Evolutionary conservation across 140 eudicot species (phyloP).

Genomic region (Stevia rebaudiana): DNA sequence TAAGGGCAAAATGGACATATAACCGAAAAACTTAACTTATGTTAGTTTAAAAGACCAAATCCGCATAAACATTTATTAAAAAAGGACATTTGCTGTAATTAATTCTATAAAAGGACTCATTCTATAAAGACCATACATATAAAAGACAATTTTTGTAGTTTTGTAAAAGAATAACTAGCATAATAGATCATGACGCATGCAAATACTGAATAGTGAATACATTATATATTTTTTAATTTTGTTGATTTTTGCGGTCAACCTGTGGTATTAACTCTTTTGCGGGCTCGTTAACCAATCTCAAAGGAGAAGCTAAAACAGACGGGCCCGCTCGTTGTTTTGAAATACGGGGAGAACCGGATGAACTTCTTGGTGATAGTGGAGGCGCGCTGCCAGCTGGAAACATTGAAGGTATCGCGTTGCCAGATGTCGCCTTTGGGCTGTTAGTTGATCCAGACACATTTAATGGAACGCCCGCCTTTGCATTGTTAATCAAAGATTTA

Average conservation of each 20-base stretch:
- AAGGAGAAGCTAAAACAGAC: conserved; percentile 68
- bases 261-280: conserved; percentile 83
- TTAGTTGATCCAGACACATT: conserved; percentile 57
- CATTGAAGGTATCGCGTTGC: conserved; percentile 75
- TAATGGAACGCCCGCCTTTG: conserved; percentile 70
- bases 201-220: not conserved
- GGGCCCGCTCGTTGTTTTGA: conserved; percentile 68
- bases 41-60: too few relatives aligned
- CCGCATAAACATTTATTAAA: too few relatives aligned
- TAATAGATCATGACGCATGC: conserved; percentile 2
- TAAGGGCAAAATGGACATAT: too few relatives aligned
- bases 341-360: conserved; percentile 86
- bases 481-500: conserved; percentile 71
- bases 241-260: conserved; percentile 38
- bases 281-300: conserved; percentile 72
- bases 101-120: too few relatives aligned
- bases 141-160: too few relatives aligned
- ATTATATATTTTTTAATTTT: not conserved
- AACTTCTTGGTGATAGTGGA: conserved; percentile 92
- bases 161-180: not conserved
- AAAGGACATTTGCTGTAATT: too few relatives aligned
- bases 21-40: too few relatives aligned
- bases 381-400: conserved; percentile 95
- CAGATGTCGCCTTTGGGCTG: conserved; percentile 62
- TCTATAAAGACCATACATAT: too few relatives aligned